Evolutionary conservation across 129 eudicot species (phyloP).

Genomic region (Flaveria bidentis): DNA sequence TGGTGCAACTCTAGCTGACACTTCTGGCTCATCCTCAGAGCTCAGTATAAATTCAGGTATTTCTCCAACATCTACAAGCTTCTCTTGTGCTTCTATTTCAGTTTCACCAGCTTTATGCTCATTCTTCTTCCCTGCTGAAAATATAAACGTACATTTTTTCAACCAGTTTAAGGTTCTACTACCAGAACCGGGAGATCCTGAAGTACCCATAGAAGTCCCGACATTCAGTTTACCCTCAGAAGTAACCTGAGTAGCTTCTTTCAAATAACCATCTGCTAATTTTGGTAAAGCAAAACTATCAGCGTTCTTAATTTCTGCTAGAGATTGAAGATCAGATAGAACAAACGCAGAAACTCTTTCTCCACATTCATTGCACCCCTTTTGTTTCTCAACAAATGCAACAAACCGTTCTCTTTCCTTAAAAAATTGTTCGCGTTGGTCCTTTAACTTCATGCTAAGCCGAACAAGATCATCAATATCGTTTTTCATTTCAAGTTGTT

Average conservation of each 20-base stretch:
- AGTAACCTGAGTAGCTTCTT: constrained; percentile 43
- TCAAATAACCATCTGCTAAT: constrained; percentile 61
- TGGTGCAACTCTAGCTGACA: constrained; percentile 45
- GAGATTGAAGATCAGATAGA: constrained; percentile 71
- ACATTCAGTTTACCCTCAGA: constrained; percentile 43
- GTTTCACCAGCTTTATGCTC: constrained; percentile 38
- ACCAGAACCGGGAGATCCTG: constrained; percentile 67
- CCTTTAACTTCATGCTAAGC: constrained; percentile 80
- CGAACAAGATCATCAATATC: constrained; percentile 78
- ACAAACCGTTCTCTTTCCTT: constrained; percentile 84
- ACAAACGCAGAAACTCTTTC: constrained; percentile 66
- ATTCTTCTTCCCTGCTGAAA: constrained; percentile 74
- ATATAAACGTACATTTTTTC: constrained; percentile 68
- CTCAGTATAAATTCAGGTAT: constrained; percentile 39
- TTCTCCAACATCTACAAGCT: constrained; percentile 44
- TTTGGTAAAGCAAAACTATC: constrained; percentile 71
- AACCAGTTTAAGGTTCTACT: constrained; percentile 61
- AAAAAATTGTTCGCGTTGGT: constrained; percentile 74
- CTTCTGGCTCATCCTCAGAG: constrained; percentile 53
- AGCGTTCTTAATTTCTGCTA: constrained; percentile 47
- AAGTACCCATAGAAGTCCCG: constrained; percentile 42
- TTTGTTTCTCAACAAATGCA: constrained; percentile 68
- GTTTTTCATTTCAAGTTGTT: constrained; percentile 72
- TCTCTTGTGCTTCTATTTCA: constrained; percentile 32
- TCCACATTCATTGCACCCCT: constrained; percentile 71